Percentiles rank a stretch among this genome's conserved stretches.
Conservation (phyloP, 306 rosid genomes). For the Gastrolobium villosum region DNA sequence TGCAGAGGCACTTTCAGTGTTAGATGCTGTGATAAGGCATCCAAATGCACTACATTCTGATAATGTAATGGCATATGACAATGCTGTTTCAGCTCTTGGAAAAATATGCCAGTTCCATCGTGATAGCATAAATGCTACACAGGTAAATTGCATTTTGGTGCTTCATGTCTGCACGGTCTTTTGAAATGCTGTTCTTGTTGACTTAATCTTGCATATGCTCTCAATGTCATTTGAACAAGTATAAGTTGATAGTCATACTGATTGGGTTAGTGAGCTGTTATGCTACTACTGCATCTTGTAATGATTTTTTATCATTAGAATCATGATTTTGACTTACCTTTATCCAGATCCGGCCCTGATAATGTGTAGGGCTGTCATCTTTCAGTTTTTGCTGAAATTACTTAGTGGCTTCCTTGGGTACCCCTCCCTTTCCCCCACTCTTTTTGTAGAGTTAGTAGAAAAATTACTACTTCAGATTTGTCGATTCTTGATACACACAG, state of each 20-base stretch:
- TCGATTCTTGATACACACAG: background rate
- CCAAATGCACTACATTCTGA: constrained; percentile 78
- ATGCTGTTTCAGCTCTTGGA: constrained; percentile 97
- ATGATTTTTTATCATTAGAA: constrained; percentile 8
- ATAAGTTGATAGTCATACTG: constrained; percentile 9
- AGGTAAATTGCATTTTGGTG: constrained; percentile 63
- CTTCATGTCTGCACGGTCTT: constrained; percentile 17
- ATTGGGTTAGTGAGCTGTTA: background rate
- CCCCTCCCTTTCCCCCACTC: background rate
- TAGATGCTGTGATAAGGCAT: constrained; percentile 89
- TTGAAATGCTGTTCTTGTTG: constrained; percentile 20
- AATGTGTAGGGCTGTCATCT: constrained; percentile 6
- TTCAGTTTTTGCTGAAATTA: constrained; percentile 27
- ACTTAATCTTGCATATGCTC: constrained; percentile 31
- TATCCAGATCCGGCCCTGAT: background rate
- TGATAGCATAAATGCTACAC: constrained; percentile 86
- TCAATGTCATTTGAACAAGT: background rate
- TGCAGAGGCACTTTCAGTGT: constrained; percentile 93
- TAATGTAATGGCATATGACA: constrained; percentile 94
- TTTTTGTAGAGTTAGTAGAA: too few species aligned
- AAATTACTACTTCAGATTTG: too few species aligned
- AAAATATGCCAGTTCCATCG: constrained; percentile 94
- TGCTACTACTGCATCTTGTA: constrained; percentile 1
- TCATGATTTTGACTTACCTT: constrained; percentile 18
- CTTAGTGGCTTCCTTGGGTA: background rate